Percentiles rank a stretch among this genome's conserved stretches.
phyloP scores from a whole-genome alignment of 345 rosid species.

The Eucalyptus curtisii region DNA sequence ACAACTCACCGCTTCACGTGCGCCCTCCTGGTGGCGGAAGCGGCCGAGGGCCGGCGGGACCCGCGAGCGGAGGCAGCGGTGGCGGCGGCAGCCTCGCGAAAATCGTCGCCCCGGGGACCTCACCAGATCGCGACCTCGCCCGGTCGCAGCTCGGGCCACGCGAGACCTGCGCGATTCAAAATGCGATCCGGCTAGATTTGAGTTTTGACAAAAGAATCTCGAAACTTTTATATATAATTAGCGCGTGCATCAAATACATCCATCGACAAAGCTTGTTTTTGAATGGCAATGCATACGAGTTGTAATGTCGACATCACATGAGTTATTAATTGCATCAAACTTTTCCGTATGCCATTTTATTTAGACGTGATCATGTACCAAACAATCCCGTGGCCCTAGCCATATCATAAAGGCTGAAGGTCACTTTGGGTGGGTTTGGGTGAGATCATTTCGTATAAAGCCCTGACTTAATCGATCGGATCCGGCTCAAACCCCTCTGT shows the following conservation, averaged over 20 bases:
- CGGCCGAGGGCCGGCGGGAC: not conserved
- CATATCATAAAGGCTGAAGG: not conserved
- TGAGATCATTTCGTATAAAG: not conserved
- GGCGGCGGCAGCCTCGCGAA: not conserved
- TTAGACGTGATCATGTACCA: not conserved
- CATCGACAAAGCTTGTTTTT: not conserved
- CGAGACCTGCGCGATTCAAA: accelerated
- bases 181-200: accelerated
- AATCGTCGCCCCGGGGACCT: not conserved
- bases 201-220: not conserved
- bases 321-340: not conserved
- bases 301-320: not conserved
- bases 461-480: not conserved
- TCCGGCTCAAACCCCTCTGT: accelerated
- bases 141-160: not conserved
- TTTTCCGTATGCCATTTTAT: not conserved
- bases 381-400: not conserved
- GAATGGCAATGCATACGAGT: not conserved
- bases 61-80: not conserved
- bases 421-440: not conserved
- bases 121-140: not conserved
- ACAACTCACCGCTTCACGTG: not conserved
- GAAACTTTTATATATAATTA: not conserved
- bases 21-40: not conserved
- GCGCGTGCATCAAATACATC: not conserved